phyloP scores from a whole-genome alignment of 2,329 filamentous ascomycete species.

The Fusarium sp. region DNA sequence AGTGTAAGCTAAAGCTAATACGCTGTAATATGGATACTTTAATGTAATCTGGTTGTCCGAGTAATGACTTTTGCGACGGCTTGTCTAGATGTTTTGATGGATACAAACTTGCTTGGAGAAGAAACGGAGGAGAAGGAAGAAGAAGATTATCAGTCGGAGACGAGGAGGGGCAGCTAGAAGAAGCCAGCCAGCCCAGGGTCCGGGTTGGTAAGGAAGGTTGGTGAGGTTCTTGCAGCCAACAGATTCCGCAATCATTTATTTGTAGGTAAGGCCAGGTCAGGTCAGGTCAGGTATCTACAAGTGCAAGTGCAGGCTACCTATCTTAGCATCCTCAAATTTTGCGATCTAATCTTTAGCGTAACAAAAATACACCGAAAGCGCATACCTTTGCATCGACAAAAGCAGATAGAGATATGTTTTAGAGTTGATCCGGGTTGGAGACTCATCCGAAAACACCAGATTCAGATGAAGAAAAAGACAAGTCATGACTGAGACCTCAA shows the following conservation, averaged over 20 bases:
- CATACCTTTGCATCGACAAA: not conserved
- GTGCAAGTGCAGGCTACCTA: constrained; percentile 1
- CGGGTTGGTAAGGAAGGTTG: constrained; percentile 23
- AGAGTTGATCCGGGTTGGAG: not conserved
- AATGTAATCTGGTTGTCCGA: constrained; percentile 21
- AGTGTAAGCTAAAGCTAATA: constrained; percentile 19
- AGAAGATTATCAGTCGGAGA: constrained; percentile 3
- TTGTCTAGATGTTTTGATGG: not conserved
- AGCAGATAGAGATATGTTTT: not conserved
- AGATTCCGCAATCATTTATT: constrained; percentile 18
- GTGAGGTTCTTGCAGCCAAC: constrained; percentile 29
- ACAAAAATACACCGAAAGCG: too few relatives aligned
- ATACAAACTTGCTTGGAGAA: constrained; percentile 6
- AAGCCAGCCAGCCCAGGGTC: constrained; percentile 17
- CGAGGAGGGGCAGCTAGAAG: constrained; percentile 23
- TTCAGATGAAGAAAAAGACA: not conserved
- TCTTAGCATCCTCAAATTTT: not conserved
- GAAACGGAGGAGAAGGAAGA: constrained; percentile 6
- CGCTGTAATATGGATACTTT: constrained; percentile 6
- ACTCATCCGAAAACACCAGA: not conserved
- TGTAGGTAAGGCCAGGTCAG: not conserved
- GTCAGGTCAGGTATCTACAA: not conserved
- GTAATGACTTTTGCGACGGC: constrained; percentile 19
- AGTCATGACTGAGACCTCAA: not conserved
- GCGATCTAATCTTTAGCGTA: not conserved